Percentiles rank a stretch among this genome's conserved stretches.
These are phyloP conservation scores for Thermothelomyces thermophilus DNA, from an alignment of 2,329 filamentous ascomycete species.

Conservation along the genomic window DNA sequence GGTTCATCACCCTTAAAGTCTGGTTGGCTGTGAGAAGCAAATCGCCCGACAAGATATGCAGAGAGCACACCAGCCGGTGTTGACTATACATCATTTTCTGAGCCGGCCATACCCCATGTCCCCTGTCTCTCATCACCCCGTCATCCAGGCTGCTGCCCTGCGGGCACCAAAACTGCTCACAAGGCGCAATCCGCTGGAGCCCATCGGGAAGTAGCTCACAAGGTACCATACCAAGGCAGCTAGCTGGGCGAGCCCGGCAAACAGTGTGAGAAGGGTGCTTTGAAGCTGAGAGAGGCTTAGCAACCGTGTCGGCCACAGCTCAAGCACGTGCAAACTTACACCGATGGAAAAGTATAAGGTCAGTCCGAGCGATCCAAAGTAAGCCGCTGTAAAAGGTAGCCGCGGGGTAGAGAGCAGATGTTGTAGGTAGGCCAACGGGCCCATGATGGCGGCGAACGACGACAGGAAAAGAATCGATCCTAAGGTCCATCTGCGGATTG, in stretches of 20 bases:
- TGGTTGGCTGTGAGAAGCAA: not conserved
- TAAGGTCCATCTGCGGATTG: slow-evolving; percentile 72
- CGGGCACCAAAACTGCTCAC: slow-evolving; percentile 80
- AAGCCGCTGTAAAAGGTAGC: slow-evolving; percentile 86
- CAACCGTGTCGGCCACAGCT: not conserved
- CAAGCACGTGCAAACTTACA: slow-evolving; percentile 51
- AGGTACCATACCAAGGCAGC: slow-evolving; percentile 85
- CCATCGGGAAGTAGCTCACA: slow-evolving; percentile 97
- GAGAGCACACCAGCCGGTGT: not conserved
- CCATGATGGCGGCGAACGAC: slow-evolving; percentile 94
- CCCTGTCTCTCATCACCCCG: slow-evolving; percentile 50
- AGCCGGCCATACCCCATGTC: not conserved
- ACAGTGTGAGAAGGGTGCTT: slow-evolving; percentile 75
- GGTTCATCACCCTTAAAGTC: no score
- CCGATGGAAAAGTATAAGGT: slow-evolving; percentile 90
- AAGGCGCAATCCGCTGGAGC: slow-evolving; percentile 76
- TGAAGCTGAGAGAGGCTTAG: slow-evolving; percentile 55
- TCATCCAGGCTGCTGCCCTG: slow-evolving; percentile 83
- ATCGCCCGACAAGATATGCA: not conserved
- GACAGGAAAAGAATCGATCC: slow-evolving; percentile 83
- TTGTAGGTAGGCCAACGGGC: slow-evolving; percentile 71
- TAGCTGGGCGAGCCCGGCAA: slow-evolving; percentile 78
- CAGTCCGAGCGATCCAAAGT: slow-evolving; percentile 86
- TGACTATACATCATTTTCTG: not conserved
- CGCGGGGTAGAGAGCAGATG: slow-evolving; percentile 80